Evolutionary conservation across 2,329 filamentous ascomycete genomes (phyloP), one percentile per base, ranked within the genome.

Genomic region (Penicillium sp.): DNA sequence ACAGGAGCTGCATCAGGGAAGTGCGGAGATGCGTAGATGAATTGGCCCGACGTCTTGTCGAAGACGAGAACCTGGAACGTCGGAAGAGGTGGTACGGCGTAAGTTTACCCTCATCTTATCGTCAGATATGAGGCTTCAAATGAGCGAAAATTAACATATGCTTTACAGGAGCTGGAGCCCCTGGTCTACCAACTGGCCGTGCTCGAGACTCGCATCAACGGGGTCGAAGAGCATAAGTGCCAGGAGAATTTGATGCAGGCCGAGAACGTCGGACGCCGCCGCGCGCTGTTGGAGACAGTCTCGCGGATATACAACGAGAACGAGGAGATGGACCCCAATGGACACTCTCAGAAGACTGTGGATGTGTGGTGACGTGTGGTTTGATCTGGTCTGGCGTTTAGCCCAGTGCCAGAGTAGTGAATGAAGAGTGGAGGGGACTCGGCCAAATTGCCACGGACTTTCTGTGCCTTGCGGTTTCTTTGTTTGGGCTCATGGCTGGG

Each of bases 71-170:
- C 38, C 27, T 22, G 3, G 44, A 51, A 5, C 31, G 20, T 9
- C 44, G 48, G 22, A 47, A 40, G 38, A 27, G 36, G 20, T 43
- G 44, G 42, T 50, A 50, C 44, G 30, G 30, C 24, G 51, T 54
- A 44, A 50, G 47, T 44, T 35, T 27, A n/a, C 38, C 24, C 39
- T 35, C 14, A 36, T 28, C 14, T 11, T 13, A 16, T 3, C 40
- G 27, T 45, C 38, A 14, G 5, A 5, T 25, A 9, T 18, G 10
- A 18, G 1, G 6, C n/a, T 24, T 4, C 25, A 36, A 33, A 10
- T 44, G 42, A 46, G 30, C 7, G 13, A 14, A 33, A 40, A 13
- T 20, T 25, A 45, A 31, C n/a, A 24, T 13, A 10, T 24, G 11
- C 38, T 14, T 5, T 6, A 50, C 22, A 53, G 50, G 41, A 53